phyloP scores from a whole-genome alignment of 2,329 filamentous ascomycete species.

The Claviceps sorghi region DNA sequence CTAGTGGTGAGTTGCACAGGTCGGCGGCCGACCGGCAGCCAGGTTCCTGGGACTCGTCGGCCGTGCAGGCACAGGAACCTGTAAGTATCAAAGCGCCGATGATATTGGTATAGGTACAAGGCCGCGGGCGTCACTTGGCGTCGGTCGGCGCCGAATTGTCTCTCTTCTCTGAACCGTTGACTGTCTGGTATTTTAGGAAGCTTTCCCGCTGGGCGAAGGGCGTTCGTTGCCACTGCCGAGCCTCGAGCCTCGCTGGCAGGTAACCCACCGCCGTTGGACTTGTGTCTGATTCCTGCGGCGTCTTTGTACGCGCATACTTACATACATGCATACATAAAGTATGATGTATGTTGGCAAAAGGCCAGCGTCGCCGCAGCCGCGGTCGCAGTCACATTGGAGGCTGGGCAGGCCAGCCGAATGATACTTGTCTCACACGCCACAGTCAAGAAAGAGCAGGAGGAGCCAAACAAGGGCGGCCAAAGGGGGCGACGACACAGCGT shows the following conservation, averaged over 20 bases:
- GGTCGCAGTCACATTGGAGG: background rate
- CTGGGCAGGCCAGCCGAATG: slow-evolving; percentile 1
- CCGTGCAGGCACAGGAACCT: background rate
- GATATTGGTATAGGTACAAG: background rate
- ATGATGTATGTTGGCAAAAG: slow-evolving; percentile 1
- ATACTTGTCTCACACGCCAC: background rate
- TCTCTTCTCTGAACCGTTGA: background rate
- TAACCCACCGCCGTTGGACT: slow-evolving; percentile 3
- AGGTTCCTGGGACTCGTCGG: slow-evolving; percentile 4
- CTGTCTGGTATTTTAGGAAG: too few relatives aligned
- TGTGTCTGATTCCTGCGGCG: background rate
- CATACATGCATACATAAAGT: background rate
- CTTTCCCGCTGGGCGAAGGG: background rate
- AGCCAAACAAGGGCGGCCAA: slow-evolving; percentile 1
- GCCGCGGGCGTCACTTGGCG: background rate
- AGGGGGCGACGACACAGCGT: background rate
- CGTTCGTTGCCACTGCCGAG: background rate
- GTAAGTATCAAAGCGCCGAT: background rate
- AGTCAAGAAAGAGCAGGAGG: background rate
- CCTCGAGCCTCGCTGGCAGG: background rate
- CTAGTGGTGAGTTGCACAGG: background rate
- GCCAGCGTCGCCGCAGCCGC: background rate
- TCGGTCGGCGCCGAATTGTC: background rate
- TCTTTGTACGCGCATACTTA: background rate
- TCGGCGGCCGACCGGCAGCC: slow-evolving; percentile 3